Conservation (phyloP, 495 filamentous ascomycete species). For the Platismatia glauca region DNA sequence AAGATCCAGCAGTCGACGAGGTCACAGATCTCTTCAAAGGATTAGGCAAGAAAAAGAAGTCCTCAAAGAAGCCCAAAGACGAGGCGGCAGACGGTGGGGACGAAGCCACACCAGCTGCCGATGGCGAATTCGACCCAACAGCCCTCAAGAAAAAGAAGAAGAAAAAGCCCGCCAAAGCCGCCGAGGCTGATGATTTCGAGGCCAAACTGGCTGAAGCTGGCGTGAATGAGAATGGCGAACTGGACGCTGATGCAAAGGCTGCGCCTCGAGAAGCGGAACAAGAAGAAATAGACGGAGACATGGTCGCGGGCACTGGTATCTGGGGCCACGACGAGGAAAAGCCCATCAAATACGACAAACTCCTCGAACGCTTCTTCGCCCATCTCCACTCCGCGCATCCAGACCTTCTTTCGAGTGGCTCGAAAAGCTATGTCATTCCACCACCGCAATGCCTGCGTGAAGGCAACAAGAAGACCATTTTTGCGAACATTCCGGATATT, state of each 20-base stretch:
- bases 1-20: conserved; percentile 60
- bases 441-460: conserved; percentile 98
- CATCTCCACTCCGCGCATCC: conserved; percentile 88
- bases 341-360: conserved; percentile 70
- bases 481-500: conserved; percentile 93
- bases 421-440: conserved; percentile 95
- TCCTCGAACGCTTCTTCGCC: conserved; percentile 85
- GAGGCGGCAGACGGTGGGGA: conserved; percentile 48
- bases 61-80: conserved; percentile 50
- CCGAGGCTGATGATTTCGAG: conserved; percentile 67
- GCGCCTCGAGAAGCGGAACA: conserved; percentile 40
- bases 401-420: conserved; percentile 77
- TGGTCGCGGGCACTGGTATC: conserved; percentile 85
- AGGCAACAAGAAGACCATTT: conserved; percentile 99
- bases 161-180: conserved; percentile 69
- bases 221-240: conserved; percentile 40
- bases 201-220: conserved; percentile 69
- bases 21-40: conserved; percentile 68
- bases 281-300: conserved; percentile 59
- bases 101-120: conserved; percentile 45
- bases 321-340: conserved; percentile 74
- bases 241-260: conserved; percentile 37
- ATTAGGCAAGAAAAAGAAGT: conserved; percentile 81
- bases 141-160: conserved; percentile 93
- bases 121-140: conserved; percentile 64